Percentiles rank a stretch among this genome's conserved stretches.
Evolutionary conservation across 176 grass and related monocot species (phyloP).

Genomic region (Oryza meridionalis): DNA sequence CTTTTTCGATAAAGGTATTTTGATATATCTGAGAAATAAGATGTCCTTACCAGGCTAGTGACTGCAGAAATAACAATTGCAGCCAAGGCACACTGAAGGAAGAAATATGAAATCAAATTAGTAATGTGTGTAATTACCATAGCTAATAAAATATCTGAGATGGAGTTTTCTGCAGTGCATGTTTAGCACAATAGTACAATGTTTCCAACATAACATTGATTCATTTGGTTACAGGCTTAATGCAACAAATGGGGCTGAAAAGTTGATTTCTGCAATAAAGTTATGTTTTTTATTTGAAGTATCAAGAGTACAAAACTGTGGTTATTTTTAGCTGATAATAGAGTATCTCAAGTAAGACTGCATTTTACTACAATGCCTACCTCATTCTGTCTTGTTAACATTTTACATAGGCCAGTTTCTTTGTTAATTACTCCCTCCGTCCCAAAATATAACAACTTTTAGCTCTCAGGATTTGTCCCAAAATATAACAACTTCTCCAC

Average conservation of each 20-base stretch:
- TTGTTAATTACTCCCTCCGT: neutral
- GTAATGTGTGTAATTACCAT: slow-evolving; percentile 5
- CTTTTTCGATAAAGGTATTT: slow-evolving; percentile 30
- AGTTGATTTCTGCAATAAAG: no score
- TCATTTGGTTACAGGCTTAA: neutral
- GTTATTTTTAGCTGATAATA: neutral
- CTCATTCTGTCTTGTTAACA: neutral
- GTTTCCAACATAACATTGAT: neutral
- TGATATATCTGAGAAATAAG: slow-evolving; percentile 4
- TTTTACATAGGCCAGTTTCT: neutral
- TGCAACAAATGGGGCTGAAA: neutral
- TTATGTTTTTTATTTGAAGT: no score
- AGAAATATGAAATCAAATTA: slow-evolving; percentile 23
- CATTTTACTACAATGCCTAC: neutral
- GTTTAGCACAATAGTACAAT: neutral
- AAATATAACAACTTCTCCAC: no score
- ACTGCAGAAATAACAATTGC: slow-evolving; percentile 98
- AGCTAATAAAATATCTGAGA: neutral
- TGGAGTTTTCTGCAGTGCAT: neutral
- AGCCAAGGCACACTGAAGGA: slow-evolving; percentile 78
- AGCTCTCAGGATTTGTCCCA: no score
- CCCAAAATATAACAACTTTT: no score
- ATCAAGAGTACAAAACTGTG: no score
- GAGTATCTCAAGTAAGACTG: neutral
- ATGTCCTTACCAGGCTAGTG: slow-evolving; percentile 81